Base-by-base conservation (phyloP, 148 eudicot genomes). In the Vaccinium darrowii region DNA sequence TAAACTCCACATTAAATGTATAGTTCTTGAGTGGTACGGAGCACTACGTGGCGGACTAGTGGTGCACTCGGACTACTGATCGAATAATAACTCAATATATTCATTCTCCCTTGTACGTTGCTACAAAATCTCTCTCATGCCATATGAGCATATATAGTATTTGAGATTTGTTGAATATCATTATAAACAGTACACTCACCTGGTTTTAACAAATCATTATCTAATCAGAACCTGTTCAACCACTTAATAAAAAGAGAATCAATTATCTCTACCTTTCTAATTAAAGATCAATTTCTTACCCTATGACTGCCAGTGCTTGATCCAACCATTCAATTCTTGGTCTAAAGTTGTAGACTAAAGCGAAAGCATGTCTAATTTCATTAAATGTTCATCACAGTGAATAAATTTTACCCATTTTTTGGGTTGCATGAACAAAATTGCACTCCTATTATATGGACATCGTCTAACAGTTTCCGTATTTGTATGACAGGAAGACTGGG, bases 401-500 rank as follows among this genome's bases (percentile, higher is more conserved):
- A 57, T 16, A 57, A 57, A 1, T 57, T 57, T 57, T 54, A 57
- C 9, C 60, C 62, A 57, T 8, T 57, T 57, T 57, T 57, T 3
- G 0, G 62, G 62, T 15, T 15, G 62, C 62, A 18, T 18, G 21
- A 57, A 18, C n/a, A 57, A 57, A 57, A 57, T 1, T 57, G 21
- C 62, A 57, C 62, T 57, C 62, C 4, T 56, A 15, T 56, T 14
- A 71, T 25, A 71, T 75, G 15, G 18, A 39, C 49, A 18, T n/a
- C 1, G 1, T 53, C 84, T 81, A 74, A 85, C 80, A 81, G 0
- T 27, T 71, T 53, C 16, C 9, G 1, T 74, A 5, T 27, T 76
- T 2, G 13, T 21, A 8, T 58, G 79, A 76, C 91, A 89, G 91
- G 91, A 89, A 77, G 91, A 89, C 81, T 89, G 89, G 91, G 91